phyloP scores from a whole-genome alignment of 495 filamentous ascomycete genomes.

The Peziza echinospora region DNA sequence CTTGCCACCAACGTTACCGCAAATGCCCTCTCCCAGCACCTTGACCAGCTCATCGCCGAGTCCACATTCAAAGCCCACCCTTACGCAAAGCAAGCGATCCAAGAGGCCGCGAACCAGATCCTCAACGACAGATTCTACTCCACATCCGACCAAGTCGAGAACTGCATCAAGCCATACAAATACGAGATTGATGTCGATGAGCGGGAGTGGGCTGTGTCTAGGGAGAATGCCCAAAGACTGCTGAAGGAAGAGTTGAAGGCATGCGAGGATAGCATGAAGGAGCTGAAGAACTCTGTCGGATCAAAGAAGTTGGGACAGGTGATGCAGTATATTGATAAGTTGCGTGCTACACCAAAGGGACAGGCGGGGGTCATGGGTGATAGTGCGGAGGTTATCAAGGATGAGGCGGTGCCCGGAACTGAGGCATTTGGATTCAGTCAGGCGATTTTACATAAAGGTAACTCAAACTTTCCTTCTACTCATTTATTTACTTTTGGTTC shows the following conservation, averaged over 20 bases:
- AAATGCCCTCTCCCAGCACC: constrained; percentile 60
- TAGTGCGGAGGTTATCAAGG: constrained; percentile 57
- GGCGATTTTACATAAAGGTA: constrained; percentile 59
- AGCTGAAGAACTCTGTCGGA: constrained; percentile 50
- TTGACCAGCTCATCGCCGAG: constrained; percentile 52
- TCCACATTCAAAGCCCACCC: constrained; percentile 80
- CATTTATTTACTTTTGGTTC: background rate
- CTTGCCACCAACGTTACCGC: constrained; percentile 81
- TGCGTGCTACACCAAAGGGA: constrained; percentile 23
- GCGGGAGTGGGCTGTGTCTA: constrained; percentile 61
- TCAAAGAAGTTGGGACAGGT: constrained; percentile 73
- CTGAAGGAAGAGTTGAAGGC: constrained; percentile 66
- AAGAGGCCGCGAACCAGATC: constrained; percentile 66
- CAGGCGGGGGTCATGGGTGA: constrained; percentile 68
- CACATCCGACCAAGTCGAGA: constrained; percentile 95
- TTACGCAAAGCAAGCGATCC: constrained; percentile 75
- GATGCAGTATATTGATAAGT: constrained; percentile 71
- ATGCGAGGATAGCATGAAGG: constrained; percentile 57
- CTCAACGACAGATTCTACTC: constrained; percentile 88
- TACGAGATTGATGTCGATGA: constrained; percentile 89
- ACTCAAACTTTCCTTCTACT: constrained; percentile 7
- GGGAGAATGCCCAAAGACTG: constrained; percentile 54
- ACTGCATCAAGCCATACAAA: constrained; percentile 98
- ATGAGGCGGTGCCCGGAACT: too few relatives aligned
- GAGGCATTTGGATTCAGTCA: constrained; percentile 86